Evolutionary conservation across 140 eudicot genomes (phyloP).

Genomic region (Erigeron philadelphicus): DNA sequence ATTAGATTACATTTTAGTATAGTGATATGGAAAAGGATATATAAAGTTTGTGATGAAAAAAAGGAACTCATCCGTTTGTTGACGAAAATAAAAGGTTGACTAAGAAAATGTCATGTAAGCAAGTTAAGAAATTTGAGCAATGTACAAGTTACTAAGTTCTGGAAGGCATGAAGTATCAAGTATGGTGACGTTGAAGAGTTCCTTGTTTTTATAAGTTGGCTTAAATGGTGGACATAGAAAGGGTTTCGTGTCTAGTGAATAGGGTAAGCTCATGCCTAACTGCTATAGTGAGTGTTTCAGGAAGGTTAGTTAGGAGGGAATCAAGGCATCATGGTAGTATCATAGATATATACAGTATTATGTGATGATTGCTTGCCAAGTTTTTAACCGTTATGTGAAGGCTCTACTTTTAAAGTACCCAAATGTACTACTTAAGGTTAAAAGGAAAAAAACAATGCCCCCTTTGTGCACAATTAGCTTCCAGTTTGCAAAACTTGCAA

Average conservation of each 20-base stretch:
- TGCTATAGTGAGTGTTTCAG: not conserved
- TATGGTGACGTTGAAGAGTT: not conserved
- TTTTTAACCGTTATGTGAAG: not conserved
- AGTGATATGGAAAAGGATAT: not conserved
- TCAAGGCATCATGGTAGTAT: conserved; percentile 3
- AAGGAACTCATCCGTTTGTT: too few relatives aligned
- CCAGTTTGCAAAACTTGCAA: conserved; percentile 9
- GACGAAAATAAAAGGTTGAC: not conserved
- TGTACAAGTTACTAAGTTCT: too few relatives aligned
- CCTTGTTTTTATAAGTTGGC: not conserved
- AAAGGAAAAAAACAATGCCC: not conserved
- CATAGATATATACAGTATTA: not conserved
- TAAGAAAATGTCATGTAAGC: not conserved
- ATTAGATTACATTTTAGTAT: too few relatives aligned
- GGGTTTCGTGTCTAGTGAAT: not conserved
- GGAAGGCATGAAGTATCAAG: too few relatives aligned
- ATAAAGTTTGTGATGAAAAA: too few relatives aligned
- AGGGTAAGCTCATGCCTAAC: not conserved
- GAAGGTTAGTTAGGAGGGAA: not conserved
- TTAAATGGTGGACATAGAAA: not conserved
- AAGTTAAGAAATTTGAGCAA: not conserved
- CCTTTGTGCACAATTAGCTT: not conserved
- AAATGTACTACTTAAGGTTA: not conserved
- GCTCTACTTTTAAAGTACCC: not conserved
- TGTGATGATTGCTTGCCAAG: not conserved